phyloP scores from a whole-genome alignment of 208 protist genomes.

The Leishmania tarentolae region DNA sequence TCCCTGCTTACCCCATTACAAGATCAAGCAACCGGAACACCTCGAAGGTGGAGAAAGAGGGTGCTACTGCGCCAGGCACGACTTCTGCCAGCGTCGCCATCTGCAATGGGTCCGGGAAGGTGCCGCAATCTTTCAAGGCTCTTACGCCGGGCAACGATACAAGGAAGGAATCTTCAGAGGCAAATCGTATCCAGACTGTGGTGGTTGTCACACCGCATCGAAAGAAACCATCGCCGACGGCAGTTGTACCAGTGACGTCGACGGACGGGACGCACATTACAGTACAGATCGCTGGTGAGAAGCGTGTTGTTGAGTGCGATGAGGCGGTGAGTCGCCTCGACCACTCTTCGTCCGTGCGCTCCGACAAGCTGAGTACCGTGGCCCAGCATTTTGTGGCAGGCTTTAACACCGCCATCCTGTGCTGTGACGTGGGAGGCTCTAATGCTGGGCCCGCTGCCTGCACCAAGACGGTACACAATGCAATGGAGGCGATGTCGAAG shows the following conservation, averaged over 20 bases:
- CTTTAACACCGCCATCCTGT: constrained; percentile 52
- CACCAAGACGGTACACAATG: constrained; percentile 20
- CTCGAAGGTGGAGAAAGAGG: neutral
- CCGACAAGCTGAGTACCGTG: constrained; percentile 25
- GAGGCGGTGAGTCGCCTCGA: constrained; percentile 39
- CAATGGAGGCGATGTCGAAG: constrained; percentile 23
- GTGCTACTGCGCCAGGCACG: neutral
- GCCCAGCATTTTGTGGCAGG: constrained; percentile 32
- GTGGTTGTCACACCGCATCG: constrained; percentile 41
- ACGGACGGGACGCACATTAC: constrained; percentile 34
- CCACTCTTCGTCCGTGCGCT: constrained; percentile 24
- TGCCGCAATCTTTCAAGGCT: constrained; percentile 2
- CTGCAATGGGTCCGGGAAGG: neutral
- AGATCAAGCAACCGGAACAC: constrained; percentile 2
- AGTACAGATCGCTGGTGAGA: neutral
- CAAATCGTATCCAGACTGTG: constrained; percentile 34
- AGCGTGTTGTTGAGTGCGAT: constrained; percentile 28
- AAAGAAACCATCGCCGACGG: constrained; percentile 7
- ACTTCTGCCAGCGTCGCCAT: neutral
- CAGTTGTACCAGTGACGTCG: constrained; percentile 6
- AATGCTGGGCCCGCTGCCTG: constrained; percentile 33
- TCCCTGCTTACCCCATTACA: constrained; percentile 32
- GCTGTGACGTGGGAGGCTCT: constrained; percentile 42
- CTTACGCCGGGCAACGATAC: neutral
- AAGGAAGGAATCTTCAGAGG: constrained; percentile 3